Percentiles rank a stretch among this genome's conserved stretches.
These are phyloP conservation scores for Euphrasia confusa DNA, from an alignment of 257 asterid genomes.

Conservation along the genomic window DNA sequence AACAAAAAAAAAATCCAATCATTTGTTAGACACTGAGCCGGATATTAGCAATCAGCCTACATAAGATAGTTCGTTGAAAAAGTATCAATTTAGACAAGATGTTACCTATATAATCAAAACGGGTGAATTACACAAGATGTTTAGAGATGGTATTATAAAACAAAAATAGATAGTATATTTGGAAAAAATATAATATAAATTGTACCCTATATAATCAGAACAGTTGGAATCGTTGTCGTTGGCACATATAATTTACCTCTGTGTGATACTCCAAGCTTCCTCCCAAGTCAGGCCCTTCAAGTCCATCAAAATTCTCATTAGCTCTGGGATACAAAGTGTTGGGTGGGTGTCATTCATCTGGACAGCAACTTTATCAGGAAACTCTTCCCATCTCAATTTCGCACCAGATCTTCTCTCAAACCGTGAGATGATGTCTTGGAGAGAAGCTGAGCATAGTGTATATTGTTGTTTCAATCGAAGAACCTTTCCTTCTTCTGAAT, in stretches of 20 bases:
- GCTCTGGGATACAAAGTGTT: constrained; percentile 80
- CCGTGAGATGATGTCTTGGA: constrained; percentile 74
- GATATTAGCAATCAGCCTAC: neutral
- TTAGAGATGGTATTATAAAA: neutral
- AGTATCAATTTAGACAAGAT: neutral
- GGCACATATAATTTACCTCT: constrained; percentile 38
- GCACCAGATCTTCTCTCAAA: constrained; percentile 72
- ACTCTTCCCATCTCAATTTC: constrained; percentile 59
- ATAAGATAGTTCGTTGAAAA: neutral
- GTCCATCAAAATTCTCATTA: constrained; percentile 79
- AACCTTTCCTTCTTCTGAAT: constrained; percentile 62
- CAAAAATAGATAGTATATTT: too few species aligned
- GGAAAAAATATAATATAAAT: too few species aligned
- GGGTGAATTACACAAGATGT: neutral
- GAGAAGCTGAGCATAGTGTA: constrained; percentile 85
- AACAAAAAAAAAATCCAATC: neutral
- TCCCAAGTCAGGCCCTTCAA: constrained; percentile 74
- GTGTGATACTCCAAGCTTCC: constrained; percentile 76
- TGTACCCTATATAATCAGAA: too few species aligned
- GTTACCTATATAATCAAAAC: too few species aligned
- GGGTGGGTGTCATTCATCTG: constrained; percentile 96
- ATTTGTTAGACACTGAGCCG: neutral
- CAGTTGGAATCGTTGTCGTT: too few species aligned
- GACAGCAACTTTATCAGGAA: constrained; percentile 88
- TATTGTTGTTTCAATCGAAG: constrained; percentile 82